Percentiles rank a stretch among this genome's conserved stretches.
Conservation (phyloP, 441 rosid species). For the Adansonia gregorii region DNA sequence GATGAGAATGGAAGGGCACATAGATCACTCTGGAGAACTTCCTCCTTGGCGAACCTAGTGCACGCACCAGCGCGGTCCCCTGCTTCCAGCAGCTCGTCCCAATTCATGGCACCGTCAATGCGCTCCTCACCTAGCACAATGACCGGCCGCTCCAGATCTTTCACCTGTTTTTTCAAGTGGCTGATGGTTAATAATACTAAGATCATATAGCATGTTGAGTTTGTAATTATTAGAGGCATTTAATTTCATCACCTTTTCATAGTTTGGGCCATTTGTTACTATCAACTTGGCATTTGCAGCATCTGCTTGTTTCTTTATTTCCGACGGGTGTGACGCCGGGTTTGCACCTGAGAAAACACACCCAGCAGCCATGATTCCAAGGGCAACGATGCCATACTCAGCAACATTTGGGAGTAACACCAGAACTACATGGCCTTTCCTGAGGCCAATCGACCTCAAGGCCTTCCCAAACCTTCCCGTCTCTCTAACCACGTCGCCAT, state of each 20-base stretch:
- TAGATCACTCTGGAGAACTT: slow-evolving; percentile 60
- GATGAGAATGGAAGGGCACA: slow-evolving; percentile 97
- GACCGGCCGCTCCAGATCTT: slow-evolving; percentile 53
- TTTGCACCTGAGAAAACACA: slow-evolving; percentile 89
- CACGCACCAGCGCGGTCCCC: slow-evolving; percentile 53
- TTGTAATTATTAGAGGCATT: neutral
- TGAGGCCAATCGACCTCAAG: slow-evolving; percentile 71
- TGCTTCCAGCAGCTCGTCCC: slow-evolving; percentile 70
- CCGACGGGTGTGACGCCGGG: slow-evolving; percentile 72
- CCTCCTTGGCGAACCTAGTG: slow-evolving; percentile 30
- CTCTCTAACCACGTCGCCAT: slow-evolving; percentile 67
- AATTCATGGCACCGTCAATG: slow-evolving; percentile 61
- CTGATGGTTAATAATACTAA: too few species aligned
- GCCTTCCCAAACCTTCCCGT: slow-evolving; percentile 75
- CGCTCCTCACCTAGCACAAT: slow-evolving; percentile 56
- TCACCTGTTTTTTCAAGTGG: slow-evolving; percentile 51
- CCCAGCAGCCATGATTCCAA: slow-evolving; percentile 89
- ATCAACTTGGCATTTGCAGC: slow-evolving; percentile 76
- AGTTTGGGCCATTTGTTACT: slow-evolving; percentile 59
- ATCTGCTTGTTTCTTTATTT: slow-evolving; percentile 79
- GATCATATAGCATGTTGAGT: too few species aligned
- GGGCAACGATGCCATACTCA: slow-evolving; percentile 74
- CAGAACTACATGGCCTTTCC: slow-evolving; percentile 75
- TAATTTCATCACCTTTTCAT: slow-evolving; percentile 58
- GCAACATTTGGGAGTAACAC: slow-evolving; percentile 84